Conservation (phyloP, 179 eudicot species). For the Beta lomatogona region DNA sequence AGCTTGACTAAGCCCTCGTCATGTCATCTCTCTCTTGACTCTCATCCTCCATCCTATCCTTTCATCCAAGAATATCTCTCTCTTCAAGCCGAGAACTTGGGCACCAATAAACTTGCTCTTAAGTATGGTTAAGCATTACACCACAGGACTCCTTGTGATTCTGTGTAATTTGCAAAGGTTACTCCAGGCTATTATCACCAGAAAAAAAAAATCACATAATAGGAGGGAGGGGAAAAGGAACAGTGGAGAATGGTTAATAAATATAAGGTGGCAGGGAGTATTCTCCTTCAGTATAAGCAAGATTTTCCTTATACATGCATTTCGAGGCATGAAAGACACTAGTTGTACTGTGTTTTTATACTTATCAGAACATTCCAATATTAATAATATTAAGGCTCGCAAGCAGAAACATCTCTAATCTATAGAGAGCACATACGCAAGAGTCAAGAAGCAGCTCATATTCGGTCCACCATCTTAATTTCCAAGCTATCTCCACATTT, state of each 20-base stretch:
- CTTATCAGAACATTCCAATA: background rate
- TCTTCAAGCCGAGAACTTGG: background rate
- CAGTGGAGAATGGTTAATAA: background rate
- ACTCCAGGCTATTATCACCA: background rate
- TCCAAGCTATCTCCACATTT: background rate
- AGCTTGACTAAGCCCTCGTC: too few relatives aligned
- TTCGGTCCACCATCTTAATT: background rate
- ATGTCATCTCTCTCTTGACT: too few relatives aligned
- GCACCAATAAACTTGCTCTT: background rate
- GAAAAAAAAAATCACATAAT: too few relatives aligned
- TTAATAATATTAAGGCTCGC: background rate
- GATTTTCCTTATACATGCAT: too few relatives aligned
- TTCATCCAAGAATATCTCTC: constrained; percentile 4
- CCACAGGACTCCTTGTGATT: background rate
- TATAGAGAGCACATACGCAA: background rate
- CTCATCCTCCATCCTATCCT: background rate
- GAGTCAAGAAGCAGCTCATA: background rate
- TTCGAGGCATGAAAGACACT: too few relatives aligned
- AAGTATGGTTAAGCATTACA: background rate
- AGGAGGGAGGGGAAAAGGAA: too few relatives aligned
- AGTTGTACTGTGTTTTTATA: background rate
- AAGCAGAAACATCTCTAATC: background rate
- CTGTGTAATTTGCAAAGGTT: background rate
- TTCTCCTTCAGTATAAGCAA: too few relatives aligned
- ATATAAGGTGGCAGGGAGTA: background rate